Evolutionary conservation across 1,284 basidiomycete species (phyloP).

Genomic region (Omphalotus olearius): DNA sequence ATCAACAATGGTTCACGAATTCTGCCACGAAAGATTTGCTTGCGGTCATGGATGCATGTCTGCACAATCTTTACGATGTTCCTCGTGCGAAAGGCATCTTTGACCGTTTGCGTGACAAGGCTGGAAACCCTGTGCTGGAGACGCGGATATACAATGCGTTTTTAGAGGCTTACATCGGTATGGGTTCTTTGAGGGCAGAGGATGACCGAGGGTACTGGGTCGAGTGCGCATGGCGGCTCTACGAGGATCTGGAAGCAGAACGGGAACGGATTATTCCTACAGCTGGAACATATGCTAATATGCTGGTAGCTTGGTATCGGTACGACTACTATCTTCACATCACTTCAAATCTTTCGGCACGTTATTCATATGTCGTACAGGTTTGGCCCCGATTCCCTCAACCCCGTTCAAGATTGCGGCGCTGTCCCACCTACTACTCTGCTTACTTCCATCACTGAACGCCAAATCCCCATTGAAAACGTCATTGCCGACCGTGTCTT

Average conservation of each 20-base stretch:
- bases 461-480: slow-evolving; percentile 45
- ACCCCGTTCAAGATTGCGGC: slow-evolving; percentile 18
- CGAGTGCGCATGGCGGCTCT: slow-evolving; percentile 55
- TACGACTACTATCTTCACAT: slow-evolving; percentile 23
- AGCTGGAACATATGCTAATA: slow-evolving; percentile 61
- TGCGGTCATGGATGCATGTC: slow-evolving; percentile 76
- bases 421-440: slow-evolving; percentile 32
- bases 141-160: slow-evolving; percentile 48
- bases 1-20: slow-evolving; percentile 52
- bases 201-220: slow-evolving; percentile 47
- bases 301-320: slow-evolving; percentile 56
- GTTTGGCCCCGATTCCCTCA: slow-evolving; percentile 33
- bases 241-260: slow-evolving; percentile 48
- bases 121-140: slow-evolving; percentile 48
- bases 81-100: slow-evolving; percentile 68
- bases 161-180: slow-evolving; percentile 57
- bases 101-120: slow-evolving; percentile 44
- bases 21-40: slow-evolving; percentile 63
- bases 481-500: slow-evolving; percentile 60
- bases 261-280: slow-evolving; percentile 46
- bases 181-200: slow-evolving; percentile 46
- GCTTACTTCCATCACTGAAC: slow-evolving; percentile 44
- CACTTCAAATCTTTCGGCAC: neutral
- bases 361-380: slow-evolving; percentile 21
- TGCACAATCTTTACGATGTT: slow-evolving; percentile 69